These are phyloP conservation scores for Elsinoe batatas DNA, from an alignment of 2,329 filamentous ascomycete species.

Conservation along the genomic window DNA sequence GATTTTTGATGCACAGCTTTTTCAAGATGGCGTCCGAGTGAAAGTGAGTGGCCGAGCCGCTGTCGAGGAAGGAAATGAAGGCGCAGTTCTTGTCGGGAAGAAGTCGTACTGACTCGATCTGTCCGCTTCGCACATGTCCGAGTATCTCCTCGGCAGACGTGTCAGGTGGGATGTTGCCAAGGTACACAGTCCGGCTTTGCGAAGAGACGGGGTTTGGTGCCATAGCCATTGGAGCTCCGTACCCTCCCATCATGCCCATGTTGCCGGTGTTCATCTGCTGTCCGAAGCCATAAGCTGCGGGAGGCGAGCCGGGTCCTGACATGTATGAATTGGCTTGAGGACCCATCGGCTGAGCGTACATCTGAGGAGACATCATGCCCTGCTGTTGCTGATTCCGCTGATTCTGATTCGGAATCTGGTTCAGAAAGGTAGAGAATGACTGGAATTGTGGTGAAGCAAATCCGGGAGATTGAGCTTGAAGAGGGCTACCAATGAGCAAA, in stretches of 20 bases:
- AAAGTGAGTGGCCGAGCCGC: slow-evolving; percentile 95
- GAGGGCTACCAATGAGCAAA: slow-evolving; percentile 87
- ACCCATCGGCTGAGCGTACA: slow-evolving; percentile 73
- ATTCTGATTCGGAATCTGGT: slow-evolving; percentile 41
- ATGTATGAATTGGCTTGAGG: slow-evolving; percentile 72
- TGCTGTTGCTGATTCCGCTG: slow-evolving; percentile 49
- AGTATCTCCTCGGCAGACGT: slow-evolving; percentile 94
- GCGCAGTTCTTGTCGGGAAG: slow-evolving; percentile 99
- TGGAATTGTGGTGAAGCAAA: slow-evolving; percentile 91
- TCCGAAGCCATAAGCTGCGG: slow-evolving; percentile 57
- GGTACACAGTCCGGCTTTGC: slow-evolving; percentile 90
- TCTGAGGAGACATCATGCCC: slow-evolving; percentile 63
- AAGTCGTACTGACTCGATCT: slow-evolving; percentile 96
- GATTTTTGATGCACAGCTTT: slow-evolving; percentile 95
- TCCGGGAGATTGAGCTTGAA: slow-evolving; percentile 85
- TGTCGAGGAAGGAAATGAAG: slow-evolving; percentile 97
- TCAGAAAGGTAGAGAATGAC: slow-evolving; percentile 67
- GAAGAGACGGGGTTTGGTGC: slow-evolving; percentile 73
- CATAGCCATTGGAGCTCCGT: slow-evolving; percentile 66
- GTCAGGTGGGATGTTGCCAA: slow-evolving; percentile 97
- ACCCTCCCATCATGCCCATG: slow-evolving; percentile 44
- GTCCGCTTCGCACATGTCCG: slow-evolving; percentile 88
- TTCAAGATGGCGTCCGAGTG: slow-evolving; percentile 99
- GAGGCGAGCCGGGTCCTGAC: slow-evolving; percentile 78
- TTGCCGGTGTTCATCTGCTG: slow-evolving; percentile 33